Evolutionary conservation across 257 asterid species (phyloP), one percentile per base, ranked within the genome.

Genomic region (Primulina huaijiensis): DNA sequence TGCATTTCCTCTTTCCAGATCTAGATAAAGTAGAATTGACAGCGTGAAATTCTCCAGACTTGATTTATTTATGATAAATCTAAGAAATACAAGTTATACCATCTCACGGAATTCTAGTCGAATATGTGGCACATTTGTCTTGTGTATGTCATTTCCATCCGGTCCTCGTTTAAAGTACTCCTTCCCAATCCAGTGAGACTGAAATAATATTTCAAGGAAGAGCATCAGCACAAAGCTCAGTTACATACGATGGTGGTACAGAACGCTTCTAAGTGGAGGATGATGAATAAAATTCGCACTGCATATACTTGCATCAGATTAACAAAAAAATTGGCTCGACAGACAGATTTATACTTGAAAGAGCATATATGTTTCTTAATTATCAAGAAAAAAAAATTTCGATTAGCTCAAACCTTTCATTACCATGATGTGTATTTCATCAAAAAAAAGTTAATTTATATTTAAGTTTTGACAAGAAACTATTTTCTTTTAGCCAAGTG

Each of bases 1-100:
- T 85, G 92, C 96, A 93, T 87, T 81, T 93, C 97, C 81, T 93
- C 99, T 78, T 82, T 83, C 97, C 99, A 90, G 40, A 90, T 90
- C 99, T 93, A 71, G 70, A 81, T 72, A 38, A 60, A 34, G n/a
- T 1, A 64, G 33, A 38, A 55, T 10, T 17, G 20, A 38, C 8
- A 20, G 55, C 27, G 55, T 53, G 23, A 75, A 34, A 61, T 14
- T 68, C 57, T 60, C 59, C 11, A 57, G 46, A 43, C 30, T 64
- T 25, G 58, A 61, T 14, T 66, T 72, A 72, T 23, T 62, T 29
- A 23, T 67, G 60, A 40, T 14, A 64, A 67, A 65, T 29, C 1
- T 31, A 16, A 33, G 34, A 16, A 38, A 29, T 33, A 14, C 40
- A 69, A 72, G 27, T 58, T 83, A 35, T 84, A 90, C 99, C 96